Percentiles rank a stretch among this genome's conserved stretches.
Conservation (phyloP, 1,139 yeast genomes). For the Debaryomyces fabryi region DNA sequence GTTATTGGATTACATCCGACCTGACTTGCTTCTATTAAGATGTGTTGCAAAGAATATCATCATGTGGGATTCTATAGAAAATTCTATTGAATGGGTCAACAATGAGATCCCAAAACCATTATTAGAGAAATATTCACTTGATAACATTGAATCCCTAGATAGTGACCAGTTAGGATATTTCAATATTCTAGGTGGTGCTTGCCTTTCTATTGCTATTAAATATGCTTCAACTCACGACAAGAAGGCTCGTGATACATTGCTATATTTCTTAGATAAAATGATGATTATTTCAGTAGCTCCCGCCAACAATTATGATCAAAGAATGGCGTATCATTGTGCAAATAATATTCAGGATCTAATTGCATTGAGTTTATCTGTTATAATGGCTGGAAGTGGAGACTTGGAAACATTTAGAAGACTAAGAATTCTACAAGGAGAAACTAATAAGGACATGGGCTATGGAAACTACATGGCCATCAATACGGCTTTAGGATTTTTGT, state of each 20-base stretch:
- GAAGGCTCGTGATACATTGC: slow-evolving; percentile 59
- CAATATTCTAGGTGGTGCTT: slow-evolving; percentile 73
- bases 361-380: slow-evolving; percentile 65
- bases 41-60: slow-evolving; percentile 70
- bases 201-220: slow-evolving; percentile 74
- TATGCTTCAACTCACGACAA: slow-evolving; percentile 71
- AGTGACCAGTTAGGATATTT: slow-evolving; percentile 68
- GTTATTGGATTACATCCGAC: slow-evolving; percentile 72
- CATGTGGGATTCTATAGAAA: slow-evolving; percentile 72
- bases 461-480: slow-evolving; percentile 82
- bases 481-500: slow-evolving; percentile 83
- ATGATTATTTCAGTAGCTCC: slow-evolving; percentile 54
- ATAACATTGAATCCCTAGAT: slow-evolving; percentile 37
- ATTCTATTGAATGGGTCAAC: slow-evolving; percentile 61
- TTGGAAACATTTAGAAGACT: slow-evolving; percentile 73
- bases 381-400: slow-evolving; percentile 95
- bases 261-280: slow-evolving; percentile 63
- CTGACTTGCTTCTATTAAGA: slow-evolving; percentile 74
- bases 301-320: slow-evolving; percentile 59
- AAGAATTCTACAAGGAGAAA: slow-evolving; percentile 65
- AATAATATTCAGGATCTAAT: slow-evolving; percentile 61
- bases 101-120: slow-evolving; percentile 53
- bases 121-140: slow-evolving; percentile 29
- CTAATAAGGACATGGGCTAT: slow-evolving; percentile 51
- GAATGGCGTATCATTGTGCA: slow-evolving; percentile 59